Evolutionary conservation across 371 early-diverging fungal genomes (phyloP).

Genomic region (Syncephalis plumigaleata): DNA sequence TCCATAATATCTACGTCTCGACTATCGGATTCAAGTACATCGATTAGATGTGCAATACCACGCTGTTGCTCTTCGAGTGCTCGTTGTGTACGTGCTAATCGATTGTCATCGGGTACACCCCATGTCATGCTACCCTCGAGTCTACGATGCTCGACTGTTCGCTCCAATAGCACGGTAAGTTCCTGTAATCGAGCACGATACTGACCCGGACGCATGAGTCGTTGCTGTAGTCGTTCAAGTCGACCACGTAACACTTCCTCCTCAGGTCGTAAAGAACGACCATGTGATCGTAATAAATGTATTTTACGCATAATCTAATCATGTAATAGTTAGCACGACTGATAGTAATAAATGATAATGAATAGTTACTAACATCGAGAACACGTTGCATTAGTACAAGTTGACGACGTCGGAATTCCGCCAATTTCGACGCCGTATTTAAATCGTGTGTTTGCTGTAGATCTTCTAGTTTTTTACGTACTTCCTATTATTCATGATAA

Average conservation of each 20-base stretch:
- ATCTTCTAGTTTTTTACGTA: slow-evolving; percentile 38
- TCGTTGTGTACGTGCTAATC: not conserved
- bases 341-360: too few species aligned
- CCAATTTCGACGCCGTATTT: slow-evolving; percentile 37
- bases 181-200: slow-evolving; percentile 67
- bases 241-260: slow-evolving; percentile 61
- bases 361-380: slow-evolving; percentile 24
- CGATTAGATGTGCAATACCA: not conserved
- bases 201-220: slow-evolving; percentile 53
- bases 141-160: too few species aligned
- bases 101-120: not conserved
- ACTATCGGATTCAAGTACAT: not conserved
- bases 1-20: not conserved
- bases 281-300: slow-evolving; percentile 62
- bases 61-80: not conserved
- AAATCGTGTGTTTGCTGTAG: slow-evolving; percentile 37
- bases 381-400: slow-evolving; percentile 59
- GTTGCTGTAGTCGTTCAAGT: slow-evolving; percentile 50
- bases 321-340: not conserved
- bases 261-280: slow-evolving; percentile 59
- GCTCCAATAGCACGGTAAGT: slow-evolving; percentile 9
- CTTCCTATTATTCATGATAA: slow-evolving; percentile 18
- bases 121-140: not conserved
- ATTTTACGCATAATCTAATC: slow-evolving; percentile 56
- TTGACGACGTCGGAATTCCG: slow-evolving; percentile 54